A percentile compares a stretch with the other conserved stretches of the same genome.
These are phyloP conservation scores for Penstemon newberryi DNA, from an alignment of 257 asterid genomes.

Conservation along the genomic window DNA sequence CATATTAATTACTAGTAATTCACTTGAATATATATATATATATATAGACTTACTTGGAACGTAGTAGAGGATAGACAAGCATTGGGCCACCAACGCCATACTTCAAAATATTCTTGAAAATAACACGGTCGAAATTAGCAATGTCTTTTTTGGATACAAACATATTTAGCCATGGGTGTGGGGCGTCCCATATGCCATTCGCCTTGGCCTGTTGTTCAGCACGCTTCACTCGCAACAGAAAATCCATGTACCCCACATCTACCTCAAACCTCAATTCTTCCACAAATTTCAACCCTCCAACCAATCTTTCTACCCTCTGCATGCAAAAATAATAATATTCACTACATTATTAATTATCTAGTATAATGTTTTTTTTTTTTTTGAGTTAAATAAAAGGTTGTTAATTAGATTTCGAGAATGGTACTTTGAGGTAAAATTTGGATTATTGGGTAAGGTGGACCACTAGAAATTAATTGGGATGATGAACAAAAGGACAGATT, in stretches of 20 bases:
- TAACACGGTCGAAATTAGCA: slow-evolving; percentile 56
- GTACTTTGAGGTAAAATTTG: neutral
- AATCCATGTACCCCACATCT: slow-evolving; percentile 59
- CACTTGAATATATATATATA: no score
- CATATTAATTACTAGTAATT: no score
- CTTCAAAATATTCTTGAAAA: slow-evolving; percentile 66
- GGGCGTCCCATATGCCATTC: slow-evolving; percentile 86
- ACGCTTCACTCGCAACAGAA: slow-evolving; percentile 73
- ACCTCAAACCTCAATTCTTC: slow-evolving; percentile 41
- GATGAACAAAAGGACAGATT: slow-evolving; percentile 39
- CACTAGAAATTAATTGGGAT: slow-evolving; percentile 35
- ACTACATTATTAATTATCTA: neutral
- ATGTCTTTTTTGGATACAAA: slow-evolving; percentile 69
- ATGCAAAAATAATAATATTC: neutral
- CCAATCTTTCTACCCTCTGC: slow-evolving; percentile 57
- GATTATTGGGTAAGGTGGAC: slow-evolving; percentile 30
- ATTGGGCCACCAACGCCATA: slow-evolving; percentile 92
- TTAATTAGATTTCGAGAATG: no score
- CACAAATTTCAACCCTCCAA: slow-evolving; percentile 40
- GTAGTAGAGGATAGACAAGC: slow-evolving; percentile 77
- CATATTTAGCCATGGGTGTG: slow-evolving; percentile 97
- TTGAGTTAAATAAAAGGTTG: no score
- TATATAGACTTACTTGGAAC: slow-evolving; percentile 59
- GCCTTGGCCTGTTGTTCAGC: slow-evolving; percentile 70
- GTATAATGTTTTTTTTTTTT: no score